Evolutionary conservation across 345 rosid genomes (phyloP), one percentile per base, ranked within the genome.

Genomic region (Acer campestre): DNA sequence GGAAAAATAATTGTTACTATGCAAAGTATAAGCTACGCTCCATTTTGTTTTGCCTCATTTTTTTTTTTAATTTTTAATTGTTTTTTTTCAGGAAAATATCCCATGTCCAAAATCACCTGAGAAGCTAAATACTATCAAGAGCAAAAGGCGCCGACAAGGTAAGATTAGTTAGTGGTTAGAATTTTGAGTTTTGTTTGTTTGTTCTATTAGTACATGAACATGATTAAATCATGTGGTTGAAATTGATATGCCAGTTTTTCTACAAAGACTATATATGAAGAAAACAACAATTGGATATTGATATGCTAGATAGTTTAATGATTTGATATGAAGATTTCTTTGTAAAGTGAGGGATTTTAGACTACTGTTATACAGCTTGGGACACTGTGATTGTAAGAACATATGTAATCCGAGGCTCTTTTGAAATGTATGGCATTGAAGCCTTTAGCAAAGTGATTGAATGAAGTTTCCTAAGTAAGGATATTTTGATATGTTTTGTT

Each of bases 41-140:
- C 38, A 35, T 4, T 35, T 35, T 35, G 38, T 35, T 35, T 35
- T 35, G 38, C 38, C 38, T 4, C 6, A 35, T n/a, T n/a, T n/a
- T n/a, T 35, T 35, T 35, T 35, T 35, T 35, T 4, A 35, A 3
- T 35, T 29, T 29, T 31, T 31, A 4, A 35, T 4, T 62, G 6
- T 68, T 53, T 74, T 56, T 83, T 61, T 70, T 58, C 82, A 96
- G 99, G 98, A 91, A 78, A 87, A 90, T 58, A 70, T 87, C 49
- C 86, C 86, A 68, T 97, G 98, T 88, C 99, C 99, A 10, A 88
- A 88, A 65, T 94, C 99, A 17, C 98, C 98, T 1, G 98, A 93
- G 83, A 97, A 97, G 75, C 25, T 82, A 23, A 89, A 81, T 82
- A 91, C 95, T 27, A 70, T 80, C 72, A 87, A 85, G 79, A 80